Percentiles rank a stretch among this genome's conserved stretches.
phyloP scores from a whole-genome alignment of 2,329 filamentous ascomycete genomes.

The Alternaria tenuissima region DNA sequence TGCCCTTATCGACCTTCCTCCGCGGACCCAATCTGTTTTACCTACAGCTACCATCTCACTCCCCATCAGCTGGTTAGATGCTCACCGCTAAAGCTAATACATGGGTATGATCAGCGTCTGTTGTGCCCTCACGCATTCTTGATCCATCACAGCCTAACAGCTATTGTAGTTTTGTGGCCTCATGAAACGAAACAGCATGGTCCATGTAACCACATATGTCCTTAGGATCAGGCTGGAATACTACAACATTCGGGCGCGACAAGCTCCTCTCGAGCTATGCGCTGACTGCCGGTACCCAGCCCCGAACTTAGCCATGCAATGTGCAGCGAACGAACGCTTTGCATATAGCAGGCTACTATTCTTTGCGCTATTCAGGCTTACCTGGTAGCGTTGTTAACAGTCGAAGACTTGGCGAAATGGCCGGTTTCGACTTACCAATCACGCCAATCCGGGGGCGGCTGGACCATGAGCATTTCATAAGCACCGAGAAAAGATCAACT shows the following conservation, averaged over 20 bases:
- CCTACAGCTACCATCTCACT: background rate
- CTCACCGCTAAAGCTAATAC: background rate
- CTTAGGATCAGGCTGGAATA: background rate
- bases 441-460: background rate
- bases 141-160: background rate
- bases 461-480: background rate
- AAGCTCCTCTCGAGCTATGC: background rate
- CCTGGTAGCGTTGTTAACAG: background rate
- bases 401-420: constrained; percentile 2
- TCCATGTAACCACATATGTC: background rate
- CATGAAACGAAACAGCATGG: background rate
- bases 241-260: background rate
- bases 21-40: background rate
- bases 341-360: background rate
- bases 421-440: background rate
- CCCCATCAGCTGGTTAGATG: background rate
- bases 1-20: background rate
- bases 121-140: background rate
- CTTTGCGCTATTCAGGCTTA: background rate
- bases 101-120: background rate
- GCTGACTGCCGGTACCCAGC: background rate
- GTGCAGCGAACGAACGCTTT: background rate
- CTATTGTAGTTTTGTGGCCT: background rate
- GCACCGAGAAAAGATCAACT: constrained; percentile 1
- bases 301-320: background rate